phyloP scores from a whole-genome alignment of 179 eudicot genomes.

The Silene coronaria region DNA sequence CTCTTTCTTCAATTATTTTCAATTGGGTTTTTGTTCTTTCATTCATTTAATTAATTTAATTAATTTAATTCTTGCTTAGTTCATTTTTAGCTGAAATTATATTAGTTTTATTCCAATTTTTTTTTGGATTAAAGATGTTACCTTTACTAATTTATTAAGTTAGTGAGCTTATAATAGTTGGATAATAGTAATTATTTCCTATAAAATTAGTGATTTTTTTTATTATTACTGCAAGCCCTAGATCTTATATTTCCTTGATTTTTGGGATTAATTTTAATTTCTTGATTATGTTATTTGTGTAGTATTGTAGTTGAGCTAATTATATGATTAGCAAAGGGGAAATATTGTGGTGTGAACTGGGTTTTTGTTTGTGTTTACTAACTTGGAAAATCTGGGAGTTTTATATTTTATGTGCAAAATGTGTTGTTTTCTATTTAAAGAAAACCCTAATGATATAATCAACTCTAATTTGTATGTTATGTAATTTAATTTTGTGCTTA shows the following conservation, averaged over 20 bases:
- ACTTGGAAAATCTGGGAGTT: constrained; percentile 17
- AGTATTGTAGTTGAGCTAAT: constrained; percentile 20
- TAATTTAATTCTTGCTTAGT: not conserved
- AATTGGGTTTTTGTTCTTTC: constrained; percentile 10
- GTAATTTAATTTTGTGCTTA: constrained; percentile 10
- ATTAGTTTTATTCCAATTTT: not conserved
- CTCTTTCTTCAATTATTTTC: constrained; percentile 11
- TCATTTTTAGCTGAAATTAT: not conserved
- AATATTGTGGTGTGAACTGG: constrained; percentile 21
- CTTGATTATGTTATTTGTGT: constrained; percentile 10
- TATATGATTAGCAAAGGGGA: not conserved
- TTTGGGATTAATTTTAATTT: constrained; percentile 18
- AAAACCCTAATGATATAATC: constrained; percentile 35
- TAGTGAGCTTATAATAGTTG: constrained; percentile 10
- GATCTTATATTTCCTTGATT: constrained; percentile 23
- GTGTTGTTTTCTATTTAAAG: constrained; percentile 22
- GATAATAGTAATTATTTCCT: not conserved
- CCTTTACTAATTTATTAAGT: constrained; percentile 11
- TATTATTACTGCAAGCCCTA: constrained; percentile 27
- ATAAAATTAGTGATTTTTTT: constrained; percentile 4
- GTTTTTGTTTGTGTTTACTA: constrained; percentile 27
- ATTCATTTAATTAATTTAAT: constrained; percentile 5
- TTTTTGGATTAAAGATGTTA: not conserved
- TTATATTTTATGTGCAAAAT: constrained; percentile 40
- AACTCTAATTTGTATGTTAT: constrained; percentile 1